Percentiles rank a stretch among this genome's conserved stretches.
Conservation (phyloP, 176 grass and related monocot species). For the Phoenix dactylifera region DNA sequence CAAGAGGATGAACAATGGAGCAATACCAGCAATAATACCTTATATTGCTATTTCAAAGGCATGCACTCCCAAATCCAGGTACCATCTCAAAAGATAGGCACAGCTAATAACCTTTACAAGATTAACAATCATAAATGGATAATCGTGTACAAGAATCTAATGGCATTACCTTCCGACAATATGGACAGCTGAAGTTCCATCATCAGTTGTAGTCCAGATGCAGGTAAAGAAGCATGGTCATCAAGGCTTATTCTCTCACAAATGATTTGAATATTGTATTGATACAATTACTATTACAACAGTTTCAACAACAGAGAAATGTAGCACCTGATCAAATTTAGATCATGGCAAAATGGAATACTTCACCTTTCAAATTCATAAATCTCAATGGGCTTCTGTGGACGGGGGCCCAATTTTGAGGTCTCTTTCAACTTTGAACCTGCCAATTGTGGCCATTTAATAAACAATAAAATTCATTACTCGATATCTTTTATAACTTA, state of each 20-base stretch:
- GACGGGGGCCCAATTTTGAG: slow-evolving; percentile 68
- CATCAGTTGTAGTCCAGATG: slow-evolving; percentile 12
- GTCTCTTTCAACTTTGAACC: slow-evolving; percentile 79
- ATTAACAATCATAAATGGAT: no score
- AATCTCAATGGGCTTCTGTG: slow-evolving; percentile 83
- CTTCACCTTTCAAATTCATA: slow-evolving; percentile 91
- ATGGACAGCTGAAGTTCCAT: slow-evolving; percentile 66
- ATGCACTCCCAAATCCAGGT: no score
- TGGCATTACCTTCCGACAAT: slow-evolving; percentile 77
- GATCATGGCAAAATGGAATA: background rate
- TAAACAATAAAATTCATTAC: background rate
- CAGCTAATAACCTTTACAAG: no score
- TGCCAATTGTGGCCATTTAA: slow-evolving; percentile 20
- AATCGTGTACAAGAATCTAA: background rate
- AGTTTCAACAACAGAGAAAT: no score
- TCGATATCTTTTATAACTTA: slow-evolving; percentile 1
- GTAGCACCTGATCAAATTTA: no score
- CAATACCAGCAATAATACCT: no score
- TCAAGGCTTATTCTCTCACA: slow-evolving; percentile 2
- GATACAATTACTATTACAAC: no score
- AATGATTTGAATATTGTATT: background rate
- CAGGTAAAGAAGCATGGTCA: slow-evolving; percentile 13
- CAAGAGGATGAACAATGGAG: no score
- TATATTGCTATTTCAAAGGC: no score
- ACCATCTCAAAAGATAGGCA: no score